Evolutionary conservation across 345 rosid species (phyloP).

Genomic region (Passiflora organensis): DNA sequence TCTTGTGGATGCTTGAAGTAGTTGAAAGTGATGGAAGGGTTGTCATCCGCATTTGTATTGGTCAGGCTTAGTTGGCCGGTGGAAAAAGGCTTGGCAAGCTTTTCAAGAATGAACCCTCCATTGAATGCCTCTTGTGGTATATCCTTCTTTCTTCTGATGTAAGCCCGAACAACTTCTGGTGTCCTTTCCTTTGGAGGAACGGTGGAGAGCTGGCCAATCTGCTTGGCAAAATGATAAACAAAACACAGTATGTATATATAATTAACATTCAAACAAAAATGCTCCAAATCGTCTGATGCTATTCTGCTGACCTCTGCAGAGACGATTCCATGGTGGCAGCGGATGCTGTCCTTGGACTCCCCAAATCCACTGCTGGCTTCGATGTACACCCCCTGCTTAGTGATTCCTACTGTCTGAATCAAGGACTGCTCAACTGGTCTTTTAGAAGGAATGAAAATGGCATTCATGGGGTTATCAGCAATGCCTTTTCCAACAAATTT

Average conservation of each 20-base stretch:
- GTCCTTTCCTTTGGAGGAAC: slow-evolving; percentile 66
- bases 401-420: slow-evolving; percentile 89
- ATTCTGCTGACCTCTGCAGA: slow-evolving; percentile 63
- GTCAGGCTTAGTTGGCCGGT: slow-evolving; percentile 61
- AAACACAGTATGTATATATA: neutral
- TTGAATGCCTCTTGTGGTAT: slow-evolving; percentile 72
- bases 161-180: slow-evolving; percentile 52
- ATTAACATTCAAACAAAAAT: neutral
- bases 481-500: slow-evolving; percentile 77
- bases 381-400: slow-evolving; percentile 78
- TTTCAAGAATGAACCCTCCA: slow-evolving; percentile 93
- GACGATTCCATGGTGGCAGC: slow-evolving; percentile 70
- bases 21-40: slow-evolving; percentile 86
- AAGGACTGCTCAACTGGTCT: slow-evolving; percentile 59
- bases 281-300: neutral
- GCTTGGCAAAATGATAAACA: neutral
- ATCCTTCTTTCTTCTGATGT: slow-evolving; percentile 43
- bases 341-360: slow-evolving; percentile 64
- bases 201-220: slow-evolving; percentile 63
- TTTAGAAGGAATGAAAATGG: slow-evolving; percentile 69
- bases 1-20: slow-evolving; percentile 79
- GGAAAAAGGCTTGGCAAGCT: slow-evolving; percentile 64
- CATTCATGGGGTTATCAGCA: slow-evolving; percentile 94
- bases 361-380: slow-evolving; percentile 97
- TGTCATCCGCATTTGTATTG: slow-evolving; percentile 66